These are phyloP conservation scores for Phytophthora idaei DNA, from an alignment of 352 stramenopile genomes.

Conservation along the genomic window DNA sequence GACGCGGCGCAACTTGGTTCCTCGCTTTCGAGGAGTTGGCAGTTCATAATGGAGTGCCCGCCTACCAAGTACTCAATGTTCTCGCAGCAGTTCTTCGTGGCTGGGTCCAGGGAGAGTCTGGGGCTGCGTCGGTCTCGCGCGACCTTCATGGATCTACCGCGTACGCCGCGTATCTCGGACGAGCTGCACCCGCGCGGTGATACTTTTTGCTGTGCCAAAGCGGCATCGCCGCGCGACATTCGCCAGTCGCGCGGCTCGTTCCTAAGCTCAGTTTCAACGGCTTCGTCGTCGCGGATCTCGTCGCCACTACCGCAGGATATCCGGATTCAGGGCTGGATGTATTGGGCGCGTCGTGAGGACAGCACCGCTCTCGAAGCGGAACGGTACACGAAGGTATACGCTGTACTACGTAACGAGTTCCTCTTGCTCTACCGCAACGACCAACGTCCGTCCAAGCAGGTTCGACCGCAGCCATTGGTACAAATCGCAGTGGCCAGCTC, in stretches of 20 bases:
- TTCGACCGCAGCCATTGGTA: constrained; percentile 49
- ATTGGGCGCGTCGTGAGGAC: constrained; percentile 58
- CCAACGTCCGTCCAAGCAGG: constrained; percentile 44
- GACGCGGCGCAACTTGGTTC: constrained; percentile 32
- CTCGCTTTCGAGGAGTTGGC: constrained; percentile 24
- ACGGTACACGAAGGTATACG: constrained; percentile 78
- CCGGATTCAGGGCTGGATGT: constrained; percentile 72
- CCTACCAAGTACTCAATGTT: constrained; percentile 39
- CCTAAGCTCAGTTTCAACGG: constrained; percentile 28
- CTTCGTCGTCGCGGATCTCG: constrained; percentile 26
- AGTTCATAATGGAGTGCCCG: constrained; percentile 29
- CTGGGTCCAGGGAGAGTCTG: constrained; percentile 19
- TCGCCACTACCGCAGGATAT: constrained; percentile 44
- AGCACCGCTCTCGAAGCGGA: constrained; percentile 28
- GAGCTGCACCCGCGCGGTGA: constrained; percentile 12
- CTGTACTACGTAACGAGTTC: constrained; percentile 71
- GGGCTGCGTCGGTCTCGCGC: constrained; percentile 27
- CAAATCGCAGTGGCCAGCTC: constrained; percentile 69
- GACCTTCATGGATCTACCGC: constrained; percentile 23
- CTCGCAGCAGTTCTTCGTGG: constrained; percentile 39
- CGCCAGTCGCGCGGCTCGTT: constrained; percentile 33
- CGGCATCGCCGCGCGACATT: constrained; percentile 15
- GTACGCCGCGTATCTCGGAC: constrained; percentile 8
- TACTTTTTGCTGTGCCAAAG: constrained; percentile 30
- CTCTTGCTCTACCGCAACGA: constrained; percentile 67